Evolutionary conservation across 1,139 yeast genomes (phyloP).

Genomic region (Lodderomyces theae): DNA sequence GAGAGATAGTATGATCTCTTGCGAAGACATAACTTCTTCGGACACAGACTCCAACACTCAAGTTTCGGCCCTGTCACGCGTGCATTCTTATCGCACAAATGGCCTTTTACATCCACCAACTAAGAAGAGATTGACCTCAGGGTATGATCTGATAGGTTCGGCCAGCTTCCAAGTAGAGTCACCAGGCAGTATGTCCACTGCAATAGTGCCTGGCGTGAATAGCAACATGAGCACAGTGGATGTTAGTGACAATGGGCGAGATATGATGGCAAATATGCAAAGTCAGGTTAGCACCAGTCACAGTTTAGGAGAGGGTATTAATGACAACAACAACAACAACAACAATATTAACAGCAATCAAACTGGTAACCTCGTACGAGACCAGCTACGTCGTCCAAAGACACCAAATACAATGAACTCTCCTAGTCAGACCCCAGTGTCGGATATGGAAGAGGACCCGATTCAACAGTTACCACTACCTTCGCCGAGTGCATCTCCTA

Average conservation of each 20-base stretch:
- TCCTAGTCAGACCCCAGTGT: constrained; percentile 37
- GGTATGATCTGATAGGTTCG: background rate
- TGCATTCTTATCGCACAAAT: constrained; percentile 16
- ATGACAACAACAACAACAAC: too few relatives aligned
- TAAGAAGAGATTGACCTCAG: constrained; percentile 33
- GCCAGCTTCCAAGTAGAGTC: background rate
- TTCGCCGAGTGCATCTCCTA: constrained; percentile 69
- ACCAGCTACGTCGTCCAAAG: constrained; percentile 22
- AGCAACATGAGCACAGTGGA: background rate
- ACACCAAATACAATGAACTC: constrained; percentile 34
- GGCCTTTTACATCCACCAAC: constrained; percentile 31
- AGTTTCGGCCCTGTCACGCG: constrained; percentile 17
- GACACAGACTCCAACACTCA: constrained; percentile 34
- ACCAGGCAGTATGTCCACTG: background rate
- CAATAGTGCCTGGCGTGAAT: background rate
- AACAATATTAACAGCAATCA: too few relatives aligned
- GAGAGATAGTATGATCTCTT: constrained; percentile 24
- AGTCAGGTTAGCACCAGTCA: too few relatives aligned
- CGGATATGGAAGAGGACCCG: constrained; percentile 38
- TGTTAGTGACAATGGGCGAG: background rate
- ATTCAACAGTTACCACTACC: constrained; percentile 56
- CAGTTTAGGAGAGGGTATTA: too few relatives aligned
- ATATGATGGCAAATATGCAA: background rate
- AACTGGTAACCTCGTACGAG: constrained; percentile 4
- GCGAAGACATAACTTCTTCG: constrained; percentile 38